These are phyloP conservation scores for Rugonectria rugulosa DNA, from an alignment of 2,329 filamentous ascomycete species.

Conservation along the genomic window DNA sequence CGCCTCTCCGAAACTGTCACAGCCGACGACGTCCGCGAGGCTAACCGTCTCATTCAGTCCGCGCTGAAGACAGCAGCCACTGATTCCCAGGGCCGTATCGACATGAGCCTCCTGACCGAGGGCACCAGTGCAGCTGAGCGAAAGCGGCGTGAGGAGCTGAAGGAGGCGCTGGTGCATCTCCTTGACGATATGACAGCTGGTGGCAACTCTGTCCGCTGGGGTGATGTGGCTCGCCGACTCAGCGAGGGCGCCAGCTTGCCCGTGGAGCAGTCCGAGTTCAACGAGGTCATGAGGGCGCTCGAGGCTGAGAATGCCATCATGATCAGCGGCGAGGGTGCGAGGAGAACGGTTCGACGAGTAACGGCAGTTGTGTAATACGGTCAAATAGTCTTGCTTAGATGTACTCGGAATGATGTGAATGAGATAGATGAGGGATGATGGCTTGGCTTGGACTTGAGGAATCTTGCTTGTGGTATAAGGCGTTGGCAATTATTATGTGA, in stretches of 20 bases:
- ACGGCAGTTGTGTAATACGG: conserved; percentile 46
- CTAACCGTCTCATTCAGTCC: conserved; percentile 89
- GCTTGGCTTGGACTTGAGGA: conserved; percentile 17
- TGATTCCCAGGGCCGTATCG: conserved; percentile 89
- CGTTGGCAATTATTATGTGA: conserved; percentile 33
- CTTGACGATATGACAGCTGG: conserved; percentile 81
- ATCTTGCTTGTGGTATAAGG: conserved; percentile 30
- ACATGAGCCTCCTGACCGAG: conserved; percentile 95
- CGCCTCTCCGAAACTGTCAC: conserved; percentile 80
- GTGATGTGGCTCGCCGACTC: conserved; percentile 78
- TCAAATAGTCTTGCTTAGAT: neutral
- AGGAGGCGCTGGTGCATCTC: conserved; percentile 75
- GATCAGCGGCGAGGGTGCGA: conserved; percentile 82
- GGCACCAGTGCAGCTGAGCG: conserved; percentile 92
- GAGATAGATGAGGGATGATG: conserved; percentile 34
- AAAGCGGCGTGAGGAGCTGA: conserved; percentile 82
- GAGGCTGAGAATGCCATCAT: conserved; percentile 87
- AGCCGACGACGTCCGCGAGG: conserved; percentile 84
- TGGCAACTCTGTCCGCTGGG: conserved; percentile 74
- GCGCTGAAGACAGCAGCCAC: conserved; percentile 98
- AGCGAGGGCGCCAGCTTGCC: conserved; percentile 74
- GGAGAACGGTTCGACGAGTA: conserved; percentile 82
- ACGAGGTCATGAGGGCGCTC: conserved; percentile 78
- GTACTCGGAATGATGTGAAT: conserved; percentile 30
- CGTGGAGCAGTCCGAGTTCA: conserved; percentile 82